Evolutionary conservation across 345 rosid species (phyloP), one percentile per base, ranked within the genome.

Genomic region (Salix caprea): DNA sequence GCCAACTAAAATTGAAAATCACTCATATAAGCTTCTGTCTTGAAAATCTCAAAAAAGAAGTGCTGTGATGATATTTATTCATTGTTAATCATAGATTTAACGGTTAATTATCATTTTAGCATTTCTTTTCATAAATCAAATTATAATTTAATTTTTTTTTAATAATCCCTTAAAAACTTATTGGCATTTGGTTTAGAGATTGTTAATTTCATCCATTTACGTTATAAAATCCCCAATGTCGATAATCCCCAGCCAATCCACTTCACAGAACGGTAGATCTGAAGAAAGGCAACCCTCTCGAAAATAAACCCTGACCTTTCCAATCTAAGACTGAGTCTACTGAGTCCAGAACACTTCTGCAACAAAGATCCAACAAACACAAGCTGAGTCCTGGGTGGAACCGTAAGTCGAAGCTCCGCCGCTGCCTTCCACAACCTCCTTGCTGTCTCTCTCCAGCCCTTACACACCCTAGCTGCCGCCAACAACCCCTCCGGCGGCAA

Each of bases 371-470:
- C 97, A 70, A 94, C 87, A 79, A 87, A 86, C 13, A 94, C 94
- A 50, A 91, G 82, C 87, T 90, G 90, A 73, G 95, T 88, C 71
- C 81, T 74, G 65, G 74, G 77, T 4, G 98, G 97, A 82, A 96
- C 93, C 82, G 83, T 87, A 77, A 96, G 88, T 68, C 92, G 82
- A 64, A 92, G 89, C 88, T 91, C 97, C 82, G 90, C 95, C 40
- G 96, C 92, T 65, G 92, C 95, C 79, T 86, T 88, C 99, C 98
- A 96, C 72, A 96, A 77, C 84, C 84, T 85, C 88, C 85, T 89
- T 42, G 93, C 48, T 1, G 94, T 87, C 73, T 89, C 98, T 71
- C 97, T 87, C 99, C 99, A 96, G 19, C 93, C 91, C 77, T 82
- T 90, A 67, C 99, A 96, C 70, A 94, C 99, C 79, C 83, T 81